Conservation (phyloP, 352 stramenopile genomes). For the Globisporangium echinulatum region DNA sequence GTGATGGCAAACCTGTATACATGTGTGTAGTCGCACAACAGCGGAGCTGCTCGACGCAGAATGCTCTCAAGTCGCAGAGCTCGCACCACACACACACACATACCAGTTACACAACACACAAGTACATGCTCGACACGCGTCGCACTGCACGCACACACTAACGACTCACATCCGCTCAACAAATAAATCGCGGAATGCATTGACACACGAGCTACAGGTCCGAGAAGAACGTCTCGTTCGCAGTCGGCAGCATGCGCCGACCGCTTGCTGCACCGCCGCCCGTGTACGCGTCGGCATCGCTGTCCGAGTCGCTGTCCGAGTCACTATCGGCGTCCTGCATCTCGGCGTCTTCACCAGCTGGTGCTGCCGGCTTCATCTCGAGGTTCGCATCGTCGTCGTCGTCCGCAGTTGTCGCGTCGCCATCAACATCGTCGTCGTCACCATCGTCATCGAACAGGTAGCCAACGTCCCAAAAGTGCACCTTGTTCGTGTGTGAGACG, state of each 20-base stretch:
- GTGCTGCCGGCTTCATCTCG: constrained; percentile 17
- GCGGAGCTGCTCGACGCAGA: too few relatives aligned
- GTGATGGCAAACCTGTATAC: too few relatives aligned
- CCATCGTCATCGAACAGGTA: constrained; percentile 88
- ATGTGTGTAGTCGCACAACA: too few relatives aligned
- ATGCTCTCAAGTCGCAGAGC: too few relatives aligned
- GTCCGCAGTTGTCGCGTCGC: constrained; percentile 41
- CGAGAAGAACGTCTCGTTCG: constrained; percentile 79
- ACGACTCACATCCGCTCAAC: background rate
- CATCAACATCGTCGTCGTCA: constrained; percentile 45
- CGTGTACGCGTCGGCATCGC: constrained; percentile 30
- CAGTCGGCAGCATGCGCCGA: constrained; percentile 51
- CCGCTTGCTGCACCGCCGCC: constrained; percentile 19
- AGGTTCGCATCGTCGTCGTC: constrained; percentile 33
- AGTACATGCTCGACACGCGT: background rate
- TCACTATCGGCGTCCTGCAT: constrained; percentile 87
- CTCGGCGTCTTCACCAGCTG: constrained; percentile 36
- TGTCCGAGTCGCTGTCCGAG: constrained; percentile 38
- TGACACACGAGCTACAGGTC: constrained; percentile 43
- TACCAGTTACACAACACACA: background rate
- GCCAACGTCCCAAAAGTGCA: constrained; percentile 94
- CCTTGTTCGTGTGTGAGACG: constrained; percentile 91
- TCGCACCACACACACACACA: background rate
- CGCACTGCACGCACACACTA: background rate
- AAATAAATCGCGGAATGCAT: constrained; percentile 4